Evolutionary conservation across 2,329 filamentous ascomycete genomes (phyloP).

Genomic region (Xylariomycetidae sp.): DNA sequence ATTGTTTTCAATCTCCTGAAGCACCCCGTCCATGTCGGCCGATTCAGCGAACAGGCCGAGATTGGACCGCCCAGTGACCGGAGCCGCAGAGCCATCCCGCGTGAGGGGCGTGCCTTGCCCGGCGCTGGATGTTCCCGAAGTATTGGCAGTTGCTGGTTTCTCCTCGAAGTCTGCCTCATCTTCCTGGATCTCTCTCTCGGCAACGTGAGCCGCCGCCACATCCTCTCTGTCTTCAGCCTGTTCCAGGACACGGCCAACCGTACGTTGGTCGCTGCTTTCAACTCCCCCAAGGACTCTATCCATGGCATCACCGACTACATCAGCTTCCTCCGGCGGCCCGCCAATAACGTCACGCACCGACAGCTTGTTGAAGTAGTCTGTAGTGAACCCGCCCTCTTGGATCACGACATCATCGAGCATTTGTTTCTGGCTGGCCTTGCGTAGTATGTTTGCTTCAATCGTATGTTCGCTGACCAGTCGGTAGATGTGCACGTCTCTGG

Average conservation of each 20-base stretch:
- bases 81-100: constrained; percentile 30
- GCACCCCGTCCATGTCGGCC: constrained; percentile 27
- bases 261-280: constrained; percentile 53
- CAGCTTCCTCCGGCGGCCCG: constrained; percentile 48
- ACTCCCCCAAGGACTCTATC: constrained; percentile 72
- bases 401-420: constrained; percentile 98
- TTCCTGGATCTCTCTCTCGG: constrained; percentile 81
- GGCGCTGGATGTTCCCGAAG: constrained; percentile 44
- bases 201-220: constrained; percentile 76
- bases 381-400: constrained; percentile 96
- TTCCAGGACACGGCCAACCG: constrained; percentile 68
- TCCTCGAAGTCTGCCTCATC: constrained; percentile 83
- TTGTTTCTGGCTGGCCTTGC: constrained; percentile 94
- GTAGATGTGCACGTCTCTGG: constrained; percentile 96
- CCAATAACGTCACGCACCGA: constrained; percentile 63
- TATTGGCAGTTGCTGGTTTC: constrained; percentile 38
- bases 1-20: constrained; percentile 45
- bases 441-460: constrained; percentile 95
- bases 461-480: constrained; percentile 89
- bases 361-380: constrained; percentile 84
- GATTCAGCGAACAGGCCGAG: constrained; percentile 33
- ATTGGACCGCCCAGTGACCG: constrained; percentile 26
- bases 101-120: constrained; percentile 43
- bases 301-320: constrained; percentile 59
- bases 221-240: constrained; percentile 92